phyloP scores from a whole-genome alignment of 805 yeast species.

The Crinitomyces ghanaensis region DNA sequence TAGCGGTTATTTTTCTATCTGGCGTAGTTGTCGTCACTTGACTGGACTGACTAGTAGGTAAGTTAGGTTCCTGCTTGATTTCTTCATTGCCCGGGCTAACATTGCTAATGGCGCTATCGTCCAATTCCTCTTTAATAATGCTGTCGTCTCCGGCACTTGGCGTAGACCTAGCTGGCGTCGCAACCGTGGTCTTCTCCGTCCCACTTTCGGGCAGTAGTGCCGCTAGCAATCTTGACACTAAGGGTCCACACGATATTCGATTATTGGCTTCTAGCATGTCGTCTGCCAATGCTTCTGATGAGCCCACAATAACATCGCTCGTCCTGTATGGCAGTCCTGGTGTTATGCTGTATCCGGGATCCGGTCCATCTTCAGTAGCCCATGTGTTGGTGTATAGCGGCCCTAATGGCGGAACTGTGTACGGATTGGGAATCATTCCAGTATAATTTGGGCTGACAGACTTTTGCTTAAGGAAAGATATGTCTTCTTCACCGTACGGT shows the following conservation, averaged over 20 bases:
- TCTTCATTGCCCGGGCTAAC: conserved; percentile 7
- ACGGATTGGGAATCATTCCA: conserved; percentile 40
- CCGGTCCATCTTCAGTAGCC: conserved; percentile 69
- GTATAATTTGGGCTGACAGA: conserved; percentile 30
- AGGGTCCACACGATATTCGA: conserved; percentile 82
- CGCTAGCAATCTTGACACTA: conserved; percentile 69
- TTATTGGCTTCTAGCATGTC: conserved; percentile 52
- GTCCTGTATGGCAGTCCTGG: conserved; percentile 19
- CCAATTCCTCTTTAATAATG: conserved; percentile 24
- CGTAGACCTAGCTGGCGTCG: conserved; percentile 1
- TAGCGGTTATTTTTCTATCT: conserved; percentile 29
- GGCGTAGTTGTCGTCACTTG: conserved; percentile 3
- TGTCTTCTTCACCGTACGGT: conserved; percentile 67
- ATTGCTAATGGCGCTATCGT: conserved; percentile 5
- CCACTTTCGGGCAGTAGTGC: conserved; percentile 45
- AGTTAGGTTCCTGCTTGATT: too few species aligned
- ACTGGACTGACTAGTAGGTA: not conserved
- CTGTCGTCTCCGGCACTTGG: conserved; percentile 8
- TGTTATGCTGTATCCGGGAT: conserved; percentile 31
- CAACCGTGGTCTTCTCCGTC: not conserved
- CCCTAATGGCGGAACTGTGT: conserved; percentile 75
- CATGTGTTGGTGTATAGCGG: conserved; percentile 72
- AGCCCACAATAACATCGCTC: conserved; percentile 3
- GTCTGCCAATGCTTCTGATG: conserved; percentile 41
- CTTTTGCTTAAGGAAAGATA: conserved; percentile 56